Conservation (phyloP, 495 filamentous ascomycete genomes). For the Clavariopsis aquatica region DNA sequence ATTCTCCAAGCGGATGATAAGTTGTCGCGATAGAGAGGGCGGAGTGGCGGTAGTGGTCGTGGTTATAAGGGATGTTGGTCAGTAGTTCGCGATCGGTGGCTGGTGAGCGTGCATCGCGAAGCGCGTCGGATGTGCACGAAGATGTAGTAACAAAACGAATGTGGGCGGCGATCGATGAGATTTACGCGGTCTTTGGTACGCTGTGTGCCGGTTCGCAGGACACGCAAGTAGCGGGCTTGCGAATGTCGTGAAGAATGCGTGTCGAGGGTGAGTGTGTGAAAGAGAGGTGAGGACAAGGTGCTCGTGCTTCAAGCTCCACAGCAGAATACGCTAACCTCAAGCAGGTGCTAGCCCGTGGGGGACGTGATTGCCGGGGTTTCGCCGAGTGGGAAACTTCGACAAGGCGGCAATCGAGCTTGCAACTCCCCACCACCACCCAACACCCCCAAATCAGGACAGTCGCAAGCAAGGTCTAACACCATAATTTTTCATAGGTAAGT, state of each 20-base stretch:
- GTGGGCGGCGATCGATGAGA: background rate
- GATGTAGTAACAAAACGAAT: background rate
- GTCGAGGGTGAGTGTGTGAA: background rate
- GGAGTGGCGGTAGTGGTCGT: conserved; percentile 10
- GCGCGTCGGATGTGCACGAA: conserved; percentile 13
- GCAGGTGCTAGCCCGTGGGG: background rate
- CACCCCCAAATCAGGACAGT: background rate
- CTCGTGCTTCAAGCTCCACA: background rate
- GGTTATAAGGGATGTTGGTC: conserved; percentile 22
- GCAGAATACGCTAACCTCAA: background rate
- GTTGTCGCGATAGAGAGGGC: background rate
- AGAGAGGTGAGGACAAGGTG: background rate
- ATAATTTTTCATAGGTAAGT: background rate
- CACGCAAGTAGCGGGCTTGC: background rate
- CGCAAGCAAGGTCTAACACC: background rate
- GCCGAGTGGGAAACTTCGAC: background rate
- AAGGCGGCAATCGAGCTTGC: background rate
- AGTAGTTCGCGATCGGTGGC: conserved; percentile 33
- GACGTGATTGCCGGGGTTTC: background rate
- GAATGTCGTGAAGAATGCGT: background rate
- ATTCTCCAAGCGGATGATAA: background rate
- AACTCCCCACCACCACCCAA: background rate
- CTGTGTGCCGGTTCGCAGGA: background rate
- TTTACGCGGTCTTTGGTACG: no score
- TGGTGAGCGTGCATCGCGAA: conserved; percentile 27